Base-by-base conservation (phyloP, 208 protist genomes). In the Trypanosoma avium region DNA sequence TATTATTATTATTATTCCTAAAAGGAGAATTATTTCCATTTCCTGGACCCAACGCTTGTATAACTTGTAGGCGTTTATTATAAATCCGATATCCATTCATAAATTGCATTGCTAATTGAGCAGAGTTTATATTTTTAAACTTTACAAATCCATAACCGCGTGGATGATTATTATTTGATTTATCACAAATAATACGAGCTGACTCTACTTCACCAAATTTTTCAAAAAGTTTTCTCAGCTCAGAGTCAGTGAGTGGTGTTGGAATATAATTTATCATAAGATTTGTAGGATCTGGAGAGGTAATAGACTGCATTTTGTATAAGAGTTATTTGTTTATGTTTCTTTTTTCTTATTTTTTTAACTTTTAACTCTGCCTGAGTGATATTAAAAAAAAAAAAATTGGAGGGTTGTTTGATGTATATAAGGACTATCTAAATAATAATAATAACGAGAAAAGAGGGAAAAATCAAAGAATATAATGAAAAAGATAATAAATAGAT, bases 141-240 rank as follows among this genome's bases (percentile, higher is more conserved):
- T 84, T 84, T 21, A 94, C 88, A 52, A 92, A 92, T 36, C 86
- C 86, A 49, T 88, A 92, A 36, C 86, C 86, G 48, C 85, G 82
- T 4, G 82, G 81, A 60, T 84, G 78, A 27, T 55, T 54, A 33
- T 55, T 54, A 33, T 65, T 86, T 13, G 45, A 50, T 13, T 72
- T 65, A 55, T 92, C 80, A 22, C 70, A 27, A 38, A 92, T 82
- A 24, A 92, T 73, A 33, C 78, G 70, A n/a, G 77, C 79, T 29
- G 67, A 76, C n/a, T 63, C 66, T 6, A 89, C 49, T 7, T 58
- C 59, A 24, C 82, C 82, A 55, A 70, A 89, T 22, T 53, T 70
- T 15, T 54, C 58, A 53, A 88, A 88, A 0, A 88, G 53, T 8
- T 66, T 24, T 3, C 71, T 61, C 21, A 89, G 73, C 8, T 85